A percentile compares a stretch with the other conserved stretches of the same genome.
These are phyloP conservation scores for Torulaspora maleeae DNA, from an alignment of 805 yeast species.

Conservation along the genomic window DNA sequence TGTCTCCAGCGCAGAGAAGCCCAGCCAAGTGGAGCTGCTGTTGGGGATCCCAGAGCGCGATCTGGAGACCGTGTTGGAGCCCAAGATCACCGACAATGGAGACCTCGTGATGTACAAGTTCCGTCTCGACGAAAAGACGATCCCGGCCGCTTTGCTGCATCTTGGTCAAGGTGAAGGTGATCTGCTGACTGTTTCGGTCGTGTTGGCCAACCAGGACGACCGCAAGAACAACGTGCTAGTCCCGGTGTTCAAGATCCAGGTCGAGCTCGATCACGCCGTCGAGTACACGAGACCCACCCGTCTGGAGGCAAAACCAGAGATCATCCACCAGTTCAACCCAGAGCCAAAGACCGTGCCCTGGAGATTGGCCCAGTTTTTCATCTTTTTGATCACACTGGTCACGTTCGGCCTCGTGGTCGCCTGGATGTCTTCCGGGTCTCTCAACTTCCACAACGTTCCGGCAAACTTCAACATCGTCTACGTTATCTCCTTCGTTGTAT, in stretches of 20 bases:
- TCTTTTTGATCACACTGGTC: constrained; percentile 41
- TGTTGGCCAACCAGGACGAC: constrained; percentile 18
- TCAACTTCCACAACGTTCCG: constrained; percentile 28
- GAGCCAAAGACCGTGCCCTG: constrained; percentile 52
- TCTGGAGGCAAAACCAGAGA: constrained; percentile 53
- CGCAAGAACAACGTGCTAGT: constrained; percentile 16
- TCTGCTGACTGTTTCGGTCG: constrained; percentile 20
- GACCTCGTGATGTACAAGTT: constrained; percentile 17
- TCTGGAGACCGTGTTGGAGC: constrained; percentile 23
- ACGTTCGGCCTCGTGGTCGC: constrained; percentile 41
- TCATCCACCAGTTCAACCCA: constrained; percentile 54
- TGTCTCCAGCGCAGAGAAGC: constrained; percentile 14
- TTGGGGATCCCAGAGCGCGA: constrained; percentile 26
- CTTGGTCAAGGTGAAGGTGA: constrained; percentile 17
- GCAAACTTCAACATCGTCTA: constrained; percentile 23
- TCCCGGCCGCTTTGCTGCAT: constrained; percentile 24
- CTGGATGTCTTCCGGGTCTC: constrained; percentile 38
- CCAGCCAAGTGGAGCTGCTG: constrained; percentile 26
- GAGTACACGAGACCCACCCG: constrained; percentile 19
- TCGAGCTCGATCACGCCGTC: constrained; percentile 7
- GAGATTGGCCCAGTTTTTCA: constrained; percentile 49
- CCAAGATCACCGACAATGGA: constrained; percentile 19
- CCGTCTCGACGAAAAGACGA: constrained; percentile 12
- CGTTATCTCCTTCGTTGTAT: constrained; percentile 23
- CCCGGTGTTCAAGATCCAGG: constrained; percentile 19